These are phyloP conservation scores for Rosa rugosa DNA, from an alignment of 306 rosid genomes.

Conservation along the genomic window DNA sequence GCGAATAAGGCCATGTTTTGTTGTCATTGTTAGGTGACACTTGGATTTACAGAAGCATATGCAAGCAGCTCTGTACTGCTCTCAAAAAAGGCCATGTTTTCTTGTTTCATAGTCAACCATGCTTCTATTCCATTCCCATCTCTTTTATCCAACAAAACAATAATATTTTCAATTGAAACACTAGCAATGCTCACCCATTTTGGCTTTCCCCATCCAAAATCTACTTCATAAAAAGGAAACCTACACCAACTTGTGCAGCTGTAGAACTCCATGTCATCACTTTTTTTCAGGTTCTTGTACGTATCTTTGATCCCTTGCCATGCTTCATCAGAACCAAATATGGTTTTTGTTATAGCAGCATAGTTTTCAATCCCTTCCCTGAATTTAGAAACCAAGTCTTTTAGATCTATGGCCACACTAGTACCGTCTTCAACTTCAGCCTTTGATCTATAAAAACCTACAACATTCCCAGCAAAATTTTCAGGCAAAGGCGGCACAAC, in stretches of 20 bases:
- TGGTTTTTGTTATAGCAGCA: not conserved
- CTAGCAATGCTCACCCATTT: constrained; percentile 27
- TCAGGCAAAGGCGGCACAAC: constrained; percentile 27
- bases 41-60: constrained; percentile 18
- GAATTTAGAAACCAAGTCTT: constrained; percentile 7
- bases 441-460: constrained; percentile 24
- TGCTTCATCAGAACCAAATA: not conserved
- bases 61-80: constrained; percentile 23
- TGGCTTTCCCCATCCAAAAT: constrained; percentile 42
- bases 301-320: constrained; percentile 4
- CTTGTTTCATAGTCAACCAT: constrained; percentile 20
- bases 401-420: not conserved
- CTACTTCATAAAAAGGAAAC: constrained; percentile 24
- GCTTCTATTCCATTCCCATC: constrained; percentile 34
- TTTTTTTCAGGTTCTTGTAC: not conserved
- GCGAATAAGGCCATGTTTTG: not conserved
- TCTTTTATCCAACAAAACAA: constrained; percentile 26
- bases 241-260: constrained; percentile 28
- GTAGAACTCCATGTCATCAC: not conserved
- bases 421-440: not conserved
- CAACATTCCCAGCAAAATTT: constrained; percentile 39
- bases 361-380: constrained; percentile 18
- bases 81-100: constrained; percentile 25
- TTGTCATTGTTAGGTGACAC: not conserved
- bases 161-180: not conserved